Evolutionary conservation across 2,329 filamentous ascomycete species (phyloP).

Genomic region (Neonectria coccinea): DNA sequence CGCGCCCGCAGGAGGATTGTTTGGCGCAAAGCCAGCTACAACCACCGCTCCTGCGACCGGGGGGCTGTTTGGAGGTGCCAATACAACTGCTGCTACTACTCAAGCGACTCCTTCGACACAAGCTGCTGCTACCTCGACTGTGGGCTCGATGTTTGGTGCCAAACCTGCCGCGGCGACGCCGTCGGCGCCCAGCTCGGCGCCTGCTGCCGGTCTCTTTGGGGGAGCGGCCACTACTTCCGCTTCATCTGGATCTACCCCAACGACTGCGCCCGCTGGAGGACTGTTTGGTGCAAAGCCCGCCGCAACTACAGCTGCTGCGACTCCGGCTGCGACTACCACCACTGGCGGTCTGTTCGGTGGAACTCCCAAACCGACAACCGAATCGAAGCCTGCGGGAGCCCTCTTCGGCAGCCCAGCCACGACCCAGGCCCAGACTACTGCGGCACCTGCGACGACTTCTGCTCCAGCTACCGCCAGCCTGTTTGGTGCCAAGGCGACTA

Average conservation of each 20-base stretch:
- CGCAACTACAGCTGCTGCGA: conserved; percentile 43
- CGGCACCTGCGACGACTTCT: conserved; percentile 41
- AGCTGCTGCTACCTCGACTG: conserved; percentile 36
- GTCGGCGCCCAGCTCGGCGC: conserved; percentile 48
- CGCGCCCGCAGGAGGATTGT: conserved; percentile 49
- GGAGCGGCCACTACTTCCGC: conserved; percentile 45
- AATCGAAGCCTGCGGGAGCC: conserved; percentile 41
- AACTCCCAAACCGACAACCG: conserved; percentile 38
- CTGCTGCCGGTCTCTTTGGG: conserved; percentile 53
- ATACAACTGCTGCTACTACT: conserved; percentile 43
- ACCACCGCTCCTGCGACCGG: conserved; percentile 42
- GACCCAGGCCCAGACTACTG: conserved; percentile 34
- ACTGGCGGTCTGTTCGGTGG: conserved; percentile 43
- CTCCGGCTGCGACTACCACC: conserved; percentile 45
- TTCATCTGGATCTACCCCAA: conserved; percentile 46
- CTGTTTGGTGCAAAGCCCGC: conserved; percentile 51
- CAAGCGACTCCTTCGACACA: conserved; percentile 32
- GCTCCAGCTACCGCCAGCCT: conserved; percentile 49
- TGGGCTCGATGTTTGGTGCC: conserved; percentile 54
- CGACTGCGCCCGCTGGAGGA: conserved; percentile 47
- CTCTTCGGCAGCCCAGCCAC: conserved; percentile 44
- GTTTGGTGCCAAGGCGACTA: conserved; percentile 51
- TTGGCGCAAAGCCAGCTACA: conserved; percentile 48
- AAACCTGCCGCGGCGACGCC: conserved; percentile 54
- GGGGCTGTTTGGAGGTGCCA: conserved; percentile 37